phyloP scores from a whole-genome alignment of 352 stramenopile genomes.

The Pythium sp. region DNA sequence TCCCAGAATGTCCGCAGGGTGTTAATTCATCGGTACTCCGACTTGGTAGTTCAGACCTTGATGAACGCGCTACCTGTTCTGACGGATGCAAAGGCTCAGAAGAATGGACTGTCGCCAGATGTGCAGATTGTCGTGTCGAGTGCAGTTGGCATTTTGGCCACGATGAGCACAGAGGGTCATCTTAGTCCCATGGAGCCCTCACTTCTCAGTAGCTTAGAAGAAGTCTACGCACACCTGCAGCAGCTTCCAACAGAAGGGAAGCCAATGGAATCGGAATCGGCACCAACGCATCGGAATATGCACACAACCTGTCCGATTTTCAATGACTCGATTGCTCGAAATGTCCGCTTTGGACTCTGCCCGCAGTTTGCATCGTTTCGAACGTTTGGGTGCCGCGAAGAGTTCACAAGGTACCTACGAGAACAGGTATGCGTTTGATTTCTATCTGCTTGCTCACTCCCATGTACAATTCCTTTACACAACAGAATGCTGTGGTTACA shows the following conservation, averaged over 20 bases:
- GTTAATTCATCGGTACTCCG: background rate
- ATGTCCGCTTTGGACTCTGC: conserved; percentile 2
- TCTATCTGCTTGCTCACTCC: background rate
- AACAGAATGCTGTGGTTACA: background rate
- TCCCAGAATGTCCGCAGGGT: background rate
- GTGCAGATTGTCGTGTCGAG: background rate
- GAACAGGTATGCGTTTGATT: conserved; percentile 5
- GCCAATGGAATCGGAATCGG: background rate
- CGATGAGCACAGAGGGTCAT: conserved; percentile 2
- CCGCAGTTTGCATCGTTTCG: conserved; percentile 3
- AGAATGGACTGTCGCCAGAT: background rate
- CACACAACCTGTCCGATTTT: background rate
- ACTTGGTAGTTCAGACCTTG: background rate
- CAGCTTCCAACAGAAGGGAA: no score
- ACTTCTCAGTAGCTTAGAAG: background rate
- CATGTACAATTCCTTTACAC: background rate
- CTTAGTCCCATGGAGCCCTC: background rate
- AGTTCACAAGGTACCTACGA: background rate
- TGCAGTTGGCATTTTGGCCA: background rate
- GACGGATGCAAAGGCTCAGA: background rate
- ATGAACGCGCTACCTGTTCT: background rate
- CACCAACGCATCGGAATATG: background rate
- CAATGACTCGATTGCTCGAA: conserved; percentile 1
- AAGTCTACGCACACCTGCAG: background rate
- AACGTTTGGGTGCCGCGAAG: background rate